These are phyloP conservation scores for Penicillium alfredii DNA, from an alignment of 495 filamentous ascomycete species.

Conservation along the genomic window DNA sequence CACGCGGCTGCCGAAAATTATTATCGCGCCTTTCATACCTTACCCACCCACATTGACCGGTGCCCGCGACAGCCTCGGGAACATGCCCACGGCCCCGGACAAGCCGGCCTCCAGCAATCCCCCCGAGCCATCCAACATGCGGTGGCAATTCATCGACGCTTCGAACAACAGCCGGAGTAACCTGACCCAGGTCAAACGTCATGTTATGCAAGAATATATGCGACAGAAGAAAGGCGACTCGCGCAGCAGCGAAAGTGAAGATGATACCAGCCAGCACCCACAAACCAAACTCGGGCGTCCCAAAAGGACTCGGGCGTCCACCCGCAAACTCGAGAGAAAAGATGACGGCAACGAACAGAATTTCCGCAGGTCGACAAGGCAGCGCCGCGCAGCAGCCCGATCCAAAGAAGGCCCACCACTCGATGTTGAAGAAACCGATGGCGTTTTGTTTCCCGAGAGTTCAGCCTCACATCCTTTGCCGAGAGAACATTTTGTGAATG, in stretches of 20 bases:
- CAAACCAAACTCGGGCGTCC: conserved; percentile 17
- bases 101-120: no score
- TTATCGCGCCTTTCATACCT: no score
- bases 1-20: no score
- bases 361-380: conserved; percentile 1
- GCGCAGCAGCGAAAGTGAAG: conserved; percentile 20
- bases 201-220: conserved; percentile 46
- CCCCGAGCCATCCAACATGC: conserved; percentile 16
- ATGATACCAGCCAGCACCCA: conserved; percentile 4
- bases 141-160: conserved; percentile 42
- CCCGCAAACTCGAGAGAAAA: conserved; percentile 7
- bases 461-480: no score
- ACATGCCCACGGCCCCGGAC: no score
- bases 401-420: conserved; percentile 2
- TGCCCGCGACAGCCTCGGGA: no score
- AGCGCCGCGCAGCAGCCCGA: neutral
- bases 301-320: conserved; percentile 11
- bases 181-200: conserved; percentile 39
- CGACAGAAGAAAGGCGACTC: conserved; percentile 31
- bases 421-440: conserved; percentile 3
- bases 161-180: conserved; percentile 36
- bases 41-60: no score
- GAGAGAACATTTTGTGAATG: no score
- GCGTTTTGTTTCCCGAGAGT: neutral
- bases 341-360: neutral